Evolutionary conservation across 2,329 filamentous ascomycete species (phyloP).

Genomic region (Colletotrichum filicis): DNA sequence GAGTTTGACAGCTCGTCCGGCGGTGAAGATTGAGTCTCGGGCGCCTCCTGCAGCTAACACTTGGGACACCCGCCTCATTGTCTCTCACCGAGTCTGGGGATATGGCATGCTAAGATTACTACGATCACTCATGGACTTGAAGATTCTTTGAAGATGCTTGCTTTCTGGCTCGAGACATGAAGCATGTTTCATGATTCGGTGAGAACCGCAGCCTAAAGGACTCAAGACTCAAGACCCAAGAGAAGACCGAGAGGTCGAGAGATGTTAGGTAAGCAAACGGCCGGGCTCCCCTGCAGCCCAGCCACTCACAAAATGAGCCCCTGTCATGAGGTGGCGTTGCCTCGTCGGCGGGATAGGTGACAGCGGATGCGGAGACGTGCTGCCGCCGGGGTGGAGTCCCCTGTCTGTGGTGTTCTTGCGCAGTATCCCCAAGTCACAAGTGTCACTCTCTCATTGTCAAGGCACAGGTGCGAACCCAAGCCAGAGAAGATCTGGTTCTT

Average conservation of each 20-base stretch:
- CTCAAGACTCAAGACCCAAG: not conserved
- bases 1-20: not conserved
- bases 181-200: conserved; percentile 15
- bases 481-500: not conserved
- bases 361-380: conserved; percentile 1
- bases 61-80: not conserved
- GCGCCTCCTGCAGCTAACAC: not conserved
- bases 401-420: not conserved
- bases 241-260: no score
- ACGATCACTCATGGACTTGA: not conserved
- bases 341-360: not conserved
- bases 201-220: not conserved
- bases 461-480: not conserved
- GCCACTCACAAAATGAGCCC: conserved; percentile 24
- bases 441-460: not conserved
- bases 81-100: not conserved
- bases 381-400: not conserved
- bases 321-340: not conserved
- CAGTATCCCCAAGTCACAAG: not conserved
- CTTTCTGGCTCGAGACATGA: not conserved
- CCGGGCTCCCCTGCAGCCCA: conserved; percentile 18
- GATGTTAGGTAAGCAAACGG: not conserved
- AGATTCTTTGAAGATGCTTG: not conserved
- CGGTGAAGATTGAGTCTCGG: conserved; percentile 7
- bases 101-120: no score